Percentiles rank a stretch among this genome's conserved stretches.
Conservation (phyloP, 2,329 filamentous ascomycete species). For the Aspergillus chevalieri region DNA sequence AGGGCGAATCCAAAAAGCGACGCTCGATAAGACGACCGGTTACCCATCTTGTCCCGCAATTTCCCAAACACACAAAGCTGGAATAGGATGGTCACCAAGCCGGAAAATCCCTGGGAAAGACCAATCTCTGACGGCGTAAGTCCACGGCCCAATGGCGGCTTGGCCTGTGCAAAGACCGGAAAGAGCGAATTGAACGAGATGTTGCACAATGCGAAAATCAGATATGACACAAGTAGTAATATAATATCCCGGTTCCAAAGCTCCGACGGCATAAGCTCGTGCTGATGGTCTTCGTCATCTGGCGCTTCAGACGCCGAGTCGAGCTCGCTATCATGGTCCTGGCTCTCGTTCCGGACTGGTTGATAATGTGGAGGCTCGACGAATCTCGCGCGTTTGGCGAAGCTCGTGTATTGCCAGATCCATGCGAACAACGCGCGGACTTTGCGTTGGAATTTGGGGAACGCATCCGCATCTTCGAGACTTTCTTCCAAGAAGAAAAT, state of each 20-base stretch:
- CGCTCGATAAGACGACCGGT: slow-evolving; percentile 74
- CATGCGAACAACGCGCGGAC: slow-evolving; percentile 58
- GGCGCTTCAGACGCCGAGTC: slow-evolving; percentile 39
- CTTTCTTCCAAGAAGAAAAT: slow-evolving; percentile 84
- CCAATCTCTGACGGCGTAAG: slow-evolving; percentile 77
- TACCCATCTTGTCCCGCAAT: slow-evolving; percentile 72
- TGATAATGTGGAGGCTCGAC: slow-evolving; percentile 37
- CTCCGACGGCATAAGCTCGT: slow-evolving; percentile 49
- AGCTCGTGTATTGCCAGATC: slow-evolving; percentile 63
- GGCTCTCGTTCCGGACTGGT: slow-evolving; percentile 19
- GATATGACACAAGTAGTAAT: slow-evolving; percentile 73
- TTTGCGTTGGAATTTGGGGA: slow-evolving; percentile 56
- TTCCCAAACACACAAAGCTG: slow-evolving; percentile 79
- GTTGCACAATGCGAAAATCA: slow-evolving; percentile 90
- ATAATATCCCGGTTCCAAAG: slow-evolving; percentile 76
- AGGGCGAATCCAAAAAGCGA: slow-evolving; percentile 74
- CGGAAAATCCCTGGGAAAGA: slow-evolving; percentile 75
- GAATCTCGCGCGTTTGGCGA: slow-evolving; percentile 54
- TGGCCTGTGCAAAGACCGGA: slow-evolving; percentile 78
- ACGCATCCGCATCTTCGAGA: slow-evolving; percentile 58
- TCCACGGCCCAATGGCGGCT: slow-evolving; percentile 67
- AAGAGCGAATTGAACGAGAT: slow-evolving; percentile 94
- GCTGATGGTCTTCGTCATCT: slow-evolving; percentile 35
- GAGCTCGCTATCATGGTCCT: slow-evolving; percentile 39
- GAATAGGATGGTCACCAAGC: slow-evolving; percentile 79